A percentile compares a stretch with the other conserved stretches of the same genome.
Evolutionary conservation across 164 flowering plant species (phyloP).

Genomic region (Taxillus chinensis): DNA sequence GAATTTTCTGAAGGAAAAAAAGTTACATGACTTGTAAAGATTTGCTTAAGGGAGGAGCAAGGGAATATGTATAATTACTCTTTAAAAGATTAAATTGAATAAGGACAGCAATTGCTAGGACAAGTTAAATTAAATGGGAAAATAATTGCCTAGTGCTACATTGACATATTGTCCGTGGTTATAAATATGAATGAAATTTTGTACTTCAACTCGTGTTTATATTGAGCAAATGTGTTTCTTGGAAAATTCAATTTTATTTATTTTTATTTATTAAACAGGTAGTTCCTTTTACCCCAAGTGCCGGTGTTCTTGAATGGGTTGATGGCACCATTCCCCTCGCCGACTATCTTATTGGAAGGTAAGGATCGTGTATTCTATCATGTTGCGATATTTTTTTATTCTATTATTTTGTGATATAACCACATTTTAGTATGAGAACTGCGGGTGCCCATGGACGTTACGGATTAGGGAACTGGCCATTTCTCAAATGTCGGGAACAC

Average conservation of each 20-base stretch:
- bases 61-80: too few species aligned
- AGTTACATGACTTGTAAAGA: too few species aligned
- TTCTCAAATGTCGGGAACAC: slow-evolving; percentile 65
- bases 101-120: too few species aligned
- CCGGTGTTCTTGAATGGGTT: slow-evolving; percentile 99
- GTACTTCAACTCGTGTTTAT: too few species aligned
- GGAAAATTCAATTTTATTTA: not conserved
- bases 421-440: slow-evolving; percentile 49
- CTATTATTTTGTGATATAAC: not conserved
- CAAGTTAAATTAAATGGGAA: too few species aligned
- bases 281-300: slow-evolving; percentile 98
- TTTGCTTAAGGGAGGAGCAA: too few species aligned
- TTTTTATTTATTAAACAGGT: slow-evolving; percentile 44
- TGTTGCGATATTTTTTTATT: not conserved
- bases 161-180: too few species aligned
- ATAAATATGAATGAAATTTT: too few species aligned
- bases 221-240: not conserved
- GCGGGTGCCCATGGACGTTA: slow-evolving; percentile 98
- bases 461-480: slow-evolving; percentile 84
- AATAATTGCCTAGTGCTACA: too few species aligned
- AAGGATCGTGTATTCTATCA: slow-evolving; percentile 10
- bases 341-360: slow-evolving; percentile 97
- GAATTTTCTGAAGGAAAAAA: too few species aligned
- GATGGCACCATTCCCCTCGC: slow-evolving; percentile 92
- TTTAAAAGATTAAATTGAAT: too few species aligned